These are phyloP conservation scores for Inonotus hispidus DNA, from an alignment of 1,284 basidiomycete species.

Conservation along the genomic window DNA sequence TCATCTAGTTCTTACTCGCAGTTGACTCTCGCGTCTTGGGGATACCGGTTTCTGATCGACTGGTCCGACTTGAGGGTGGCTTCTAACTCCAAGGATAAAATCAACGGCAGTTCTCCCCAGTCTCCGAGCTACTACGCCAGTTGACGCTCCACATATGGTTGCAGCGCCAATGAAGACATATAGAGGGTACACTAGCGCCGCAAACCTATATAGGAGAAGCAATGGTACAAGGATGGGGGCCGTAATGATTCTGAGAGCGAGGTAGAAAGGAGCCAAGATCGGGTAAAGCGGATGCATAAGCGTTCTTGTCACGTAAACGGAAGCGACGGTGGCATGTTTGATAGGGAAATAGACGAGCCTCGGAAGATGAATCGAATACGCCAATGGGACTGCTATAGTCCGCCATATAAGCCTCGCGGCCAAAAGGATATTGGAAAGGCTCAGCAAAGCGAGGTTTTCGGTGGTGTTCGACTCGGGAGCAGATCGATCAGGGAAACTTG, in stretches of 20 bases:
- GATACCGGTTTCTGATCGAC: background rate
- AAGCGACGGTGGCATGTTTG: background rate
- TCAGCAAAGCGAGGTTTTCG: background rate
- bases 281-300: background rate
- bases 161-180: slow-evolving; percentile 17
- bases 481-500: background rate
- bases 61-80: background rate
- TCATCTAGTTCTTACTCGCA: background rate
- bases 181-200: slow-evolving; percentile 8
- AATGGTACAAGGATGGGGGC: slow-evolving; percentile 9
- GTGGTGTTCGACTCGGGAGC: background rate
- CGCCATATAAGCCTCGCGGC: background rate
- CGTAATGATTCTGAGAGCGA: slow-evolving; percentile 5
- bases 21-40: background rate
- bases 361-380: slow-evolving; percentile 7
- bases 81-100: background rate
- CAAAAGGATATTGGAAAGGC: slow-evolving; percentile 1
- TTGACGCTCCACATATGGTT: slow-evolving; percentile 4
- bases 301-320: background rate
- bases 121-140: slow-evolving; percentile 3
- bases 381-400: background rate
- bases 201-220: background rate
- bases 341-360: slow-evolving; percentile 7
- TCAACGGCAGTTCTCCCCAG: background rate
- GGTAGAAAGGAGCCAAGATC: slow-evolving; percentile 3